Evolutionary conservation across 2,329 filamentous ascomycete genomes (phyloP), one percentile per base, ranked within the genome.

Genomic region (Orbilia javanica): DNA sequence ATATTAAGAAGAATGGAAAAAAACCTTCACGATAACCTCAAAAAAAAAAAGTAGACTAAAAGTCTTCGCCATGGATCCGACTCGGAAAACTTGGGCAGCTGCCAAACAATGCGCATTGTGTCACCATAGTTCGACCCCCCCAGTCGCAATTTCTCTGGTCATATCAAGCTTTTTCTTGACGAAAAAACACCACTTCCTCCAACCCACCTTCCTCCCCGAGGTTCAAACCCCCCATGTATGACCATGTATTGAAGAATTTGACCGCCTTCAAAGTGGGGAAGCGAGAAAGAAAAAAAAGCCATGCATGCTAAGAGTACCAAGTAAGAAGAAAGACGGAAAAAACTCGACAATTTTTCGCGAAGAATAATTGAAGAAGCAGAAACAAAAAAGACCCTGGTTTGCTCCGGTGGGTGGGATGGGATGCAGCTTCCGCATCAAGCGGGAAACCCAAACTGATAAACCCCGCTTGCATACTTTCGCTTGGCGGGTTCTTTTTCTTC

Each of bases 341-440:
- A 36, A 36, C 3, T 39, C 50, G 25, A 31, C 13, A 53, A 53
- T 31, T 31, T 29, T 31, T 53, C 27, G 22, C 22, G 50, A 31
- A 53, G 50, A 29, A 39, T 15, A 39, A n/a, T n/a, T n/a, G n/a
- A n/a, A n/a, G n/a, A n/a, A n/a, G n/a, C n/a, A n/a, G n/a, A n/a
- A n/a, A 53, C 15, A 52, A 52, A 20, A 29, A 31, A 7, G 50
- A 53, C 50, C 50, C 50, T 53, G 29, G 50, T 25, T 18, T 20
- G 2, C 7, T 8, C 7, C 20, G 18, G 44, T 22, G 20, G 15
- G 15, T 5, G 39, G 13, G 39, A 15, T 20, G 44, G 48, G 48
- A 52, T 53, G 50, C 50, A 53, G 50, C 50, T 53, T 53, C 50
- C 50, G 27, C 50, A 53, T 53, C 50, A 53, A 53, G 46, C 46